phyloP scores from a whole-genome alignment of 768 basidiomycete genomes.

The Tylopilus felleus region DNA sequence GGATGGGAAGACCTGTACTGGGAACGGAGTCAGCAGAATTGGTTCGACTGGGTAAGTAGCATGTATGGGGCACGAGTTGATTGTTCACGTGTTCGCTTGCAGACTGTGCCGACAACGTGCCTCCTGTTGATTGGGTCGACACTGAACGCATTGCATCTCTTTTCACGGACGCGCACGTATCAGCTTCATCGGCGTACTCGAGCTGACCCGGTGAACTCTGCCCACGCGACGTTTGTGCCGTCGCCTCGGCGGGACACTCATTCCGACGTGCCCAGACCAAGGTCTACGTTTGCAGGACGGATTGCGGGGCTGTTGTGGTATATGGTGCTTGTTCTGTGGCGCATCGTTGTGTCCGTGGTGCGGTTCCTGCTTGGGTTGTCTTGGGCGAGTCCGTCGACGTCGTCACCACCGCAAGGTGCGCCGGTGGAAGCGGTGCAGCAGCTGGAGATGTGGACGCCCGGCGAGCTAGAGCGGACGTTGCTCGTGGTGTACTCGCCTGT shows the following conservation, averaged over 20 bases:
- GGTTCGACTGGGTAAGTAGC: conserved; percentile 76
- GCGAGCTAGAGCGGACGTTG: conserved; percentile 63
- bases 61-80: conserved; percentile 7
- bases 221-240: conserved; percentile 64
- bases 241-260: conserved; percentile 32
- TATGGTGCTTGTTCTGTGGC: conserved; percentile 44
- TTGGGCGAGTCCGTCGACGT: conserved; percentile 37
- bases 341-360: conserved; percentile 52
- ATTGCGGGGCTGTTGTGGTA: conserved; percentile 29
- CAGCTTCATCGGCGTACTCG: conserved; percentile 54
- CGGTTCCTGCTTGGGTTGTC: conserved; percentile 66
- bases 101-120: conserved; percentile 66
- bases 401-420: conserved; percentile 32
- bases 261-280: conserved; percentile 36
- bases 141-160: conserved; percentile 62
- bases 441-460: conserved; percentile 75
- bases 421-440: conserved; percentile 63
- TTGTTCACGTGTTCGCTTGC: conserved; percentile 12
- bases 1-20: conserved; percentile 79
- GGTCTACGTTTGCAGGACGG: conserved; percentile 45
- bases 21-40: conserved; percentile 58
- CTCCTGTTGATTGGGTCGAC: conserved; percentile 53
- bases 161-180: conserved; percentile 67
- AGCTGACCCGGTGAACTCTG: conserved; percentile 63
- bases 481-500: conserved; percentile 78